A percentile compares a stretch with the other conserved stretches of the same genome.
Conservation (phyloP, 345 rosid genomes). For the Capsella bursapastoris region DNA sequence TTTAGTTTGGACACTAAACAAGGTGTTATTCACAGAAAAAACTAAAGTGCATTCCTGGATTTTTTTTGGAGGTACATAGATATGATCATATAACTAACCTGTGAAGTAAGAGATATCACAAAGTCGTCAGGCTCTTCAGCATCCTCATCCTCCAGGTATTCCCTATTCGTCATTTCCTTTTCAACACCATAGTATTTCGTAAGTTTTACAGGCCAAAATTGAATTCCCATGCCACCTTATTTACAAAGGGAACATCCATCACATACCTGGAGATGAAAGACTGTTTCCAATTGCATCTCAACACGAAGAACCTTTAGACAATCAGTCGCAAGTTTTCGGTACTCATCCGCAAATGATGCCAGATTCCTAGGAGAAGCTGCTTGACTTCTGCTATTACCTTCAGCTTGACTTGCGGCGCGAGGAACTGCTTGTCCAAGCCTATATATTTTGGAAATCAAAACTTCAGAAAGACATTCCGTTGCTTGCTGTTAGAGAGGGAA, state of each 20-base stretch:
- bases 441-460: conserved; percentile 35
- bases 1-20: conserved; percentile 1
- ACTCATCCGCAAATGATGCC: conserved; percentile 84
- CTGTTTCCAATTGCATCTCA: conserved; percentile 96
- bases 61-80: neutral
- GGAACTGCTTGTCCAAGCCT: conserved; percentile 78
- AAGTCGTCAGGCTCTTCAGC: conserved; percentile 99
- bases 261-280: conserved; percentile 91
- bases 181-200: conserved; percentile 39
- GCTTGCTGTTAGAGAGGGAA: conserved; percentile 17
- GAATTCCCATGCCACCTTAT: conserved; percentile 3
- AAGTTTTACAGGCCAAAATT: conserved; percentile 35
- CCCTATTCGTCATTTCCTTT: conserved; percentile 91
- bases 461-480: conserved; percentile 16
- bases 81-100: conserved; percentile 54
- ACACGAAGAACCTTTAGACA: conserved; percentile 97
- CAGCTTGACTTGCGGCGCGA: conserved; percentile 58
- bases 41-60: neutral
- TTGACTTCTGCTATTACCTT: conserved; percentile 55
- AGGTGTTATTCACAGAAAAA: neutral
- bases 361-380: conserved; percentile 59
- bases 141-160: conserved; percentile 91
- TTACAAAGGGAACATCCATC: conserved; percentile 25
- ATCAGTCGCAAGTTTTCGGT: conserved; percentile 92
- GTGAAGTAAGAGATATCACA: conserved; percentile 85